Evolutionary conservation across 179 eudicot species (phyloP).

Genomic region (Spergularia azorica): DNA sequence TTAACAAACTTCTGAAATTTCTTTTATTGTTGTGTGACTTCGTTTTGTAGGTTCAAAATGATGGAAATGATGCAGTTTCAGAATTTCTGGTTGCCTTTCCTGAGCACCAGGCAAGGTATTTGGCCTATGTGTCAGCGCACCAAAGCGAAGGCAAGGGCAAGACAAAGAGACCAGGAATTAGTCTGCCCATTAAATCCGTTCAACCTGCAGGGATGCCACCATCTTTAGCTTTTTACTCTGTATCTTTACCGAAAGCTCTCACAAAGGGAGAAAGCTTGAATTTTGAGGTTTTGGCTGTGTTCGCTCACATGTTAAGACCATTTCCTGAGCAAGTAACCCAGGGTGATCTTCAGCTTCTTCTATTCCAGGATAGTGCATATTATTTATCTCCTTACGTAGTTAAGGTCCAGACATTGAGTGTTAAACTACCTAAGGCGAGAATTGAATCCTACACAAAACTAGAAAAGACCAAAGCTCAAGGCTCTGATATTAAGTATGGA

Average conservation of each 20-base stretch:
- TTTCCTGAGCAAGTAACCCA: conserved; percentile 90
- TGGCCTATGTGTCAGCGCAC: conserved; percentile 58
- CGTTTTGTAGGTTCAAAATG: conserved; percentile 65
- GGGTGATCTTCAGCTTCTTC: conserved; percentile 74
- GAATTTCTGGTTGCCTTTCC: conserved; percentile 66
- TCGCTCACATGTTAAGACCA: conserved; percentile 69
- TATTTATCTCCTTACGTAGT: conserved; percentile 82
- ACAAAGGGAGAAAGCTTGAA: conserved; percentile 61
- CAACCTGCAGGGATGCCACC: conserved; percentile 65
- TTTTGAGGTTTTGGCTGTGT: conserved; percentile 69
- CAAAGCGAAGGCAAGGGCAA: conserved; percentile 68
- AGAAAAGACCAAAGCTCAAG: conserved; percentile 67
- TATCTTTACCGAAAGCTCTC: conserved; percentile 66
- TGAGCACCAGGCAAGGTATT: conserved; percentile 60
- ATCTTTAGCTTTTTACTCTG: conserved; percentile 54
- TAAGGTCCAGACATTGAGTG: conserved; percentile 63
- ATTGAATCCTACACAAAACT: conserved; percentile 83
- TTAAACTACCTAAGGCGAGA: conserved; percentile 74
- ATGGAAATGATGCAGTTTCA: conserved; percentile 64
- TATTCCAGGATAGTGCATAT: conserved; percentile 74
- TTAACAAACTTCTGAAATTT: neutral
- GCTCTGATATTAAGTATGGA: conserved; percentile 94
- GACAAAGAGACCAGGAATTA: conserved; percentile 44
- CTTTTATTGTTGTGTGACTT: neutral
- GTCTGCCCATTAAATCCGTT: conserved; percentile 51